Percentiles rank a stretch among this genome's conserved stretches.
Evolutionary conservation across 108 stramenopile species (phyloP).

Genomic region (Skeletonema costatum): DNA sequence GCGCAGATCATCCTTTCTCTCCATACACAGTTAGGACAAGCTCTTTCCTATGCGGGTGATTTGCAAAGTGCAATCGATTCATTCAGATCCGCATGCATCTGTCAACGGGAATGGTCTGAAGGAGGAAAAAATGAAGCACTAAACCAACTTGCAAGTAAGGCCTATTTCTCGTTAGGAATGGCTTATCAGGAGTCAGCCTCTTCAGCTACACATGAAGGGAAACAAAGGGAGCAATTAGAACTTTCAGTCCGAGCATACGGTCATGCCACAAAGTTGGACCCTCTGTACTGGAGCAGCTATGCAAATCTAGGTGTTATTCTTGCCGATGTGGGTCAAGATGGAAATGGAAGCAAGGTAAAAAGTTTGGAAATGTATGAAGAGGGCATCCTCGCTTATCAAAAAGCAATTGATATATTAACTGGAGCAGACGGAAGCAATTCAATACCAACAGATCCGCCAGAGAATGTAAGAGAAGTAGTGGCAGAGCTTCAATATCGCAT

Average conservation of each 20-base stretch:
- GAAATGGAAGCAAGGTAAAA: conserved; percentile 6
- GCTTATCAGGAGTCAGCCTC: conserved; percentile 59
- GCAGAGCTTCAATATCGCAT: conserved; percentile 76
- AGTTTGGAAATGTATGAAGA: conserved; percentile 51
- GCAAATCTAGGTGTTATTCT: conserved; percentile 71
- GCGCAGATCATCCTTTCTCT: not conserved
- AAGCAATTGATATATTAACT: conserved; percentile 67
- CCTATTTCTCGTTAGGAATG: conserved; percentile 72
- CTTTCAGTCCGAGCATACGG: conserved; percentile 46
- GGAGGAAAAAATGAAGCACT: not conserved
- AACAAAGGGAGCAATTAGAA: conserved; percentile 15
- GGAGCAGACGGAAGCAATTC: conserved; percentile 7
- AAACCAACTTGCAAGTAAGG: conserved; percentile 36
- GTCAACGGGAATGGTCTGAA: not conserved
- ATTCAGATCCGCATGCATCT: not conserved
- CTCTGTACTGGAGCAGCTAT: conserved; percentile 58
- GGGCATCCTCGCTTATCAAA: conserved; percentile 69
- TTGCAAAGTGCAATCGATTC: not conserved
- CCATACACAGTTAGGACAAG: not conserved
- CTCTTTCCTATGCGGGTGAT: not conserved
- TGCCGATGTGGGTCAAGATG: conserved; percentile 46
- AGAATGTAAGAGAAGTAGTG: conserved; percentile 54
- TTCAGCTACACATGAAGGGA: not conserved
- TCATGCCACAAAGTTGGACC: conserved; percentile 57
- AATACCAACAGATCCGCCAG: conserved; percentile 67